Conservation (phyloP, 2,329 filamentous ascomycete genomes). For the Talaromyces sp. region DNA sequence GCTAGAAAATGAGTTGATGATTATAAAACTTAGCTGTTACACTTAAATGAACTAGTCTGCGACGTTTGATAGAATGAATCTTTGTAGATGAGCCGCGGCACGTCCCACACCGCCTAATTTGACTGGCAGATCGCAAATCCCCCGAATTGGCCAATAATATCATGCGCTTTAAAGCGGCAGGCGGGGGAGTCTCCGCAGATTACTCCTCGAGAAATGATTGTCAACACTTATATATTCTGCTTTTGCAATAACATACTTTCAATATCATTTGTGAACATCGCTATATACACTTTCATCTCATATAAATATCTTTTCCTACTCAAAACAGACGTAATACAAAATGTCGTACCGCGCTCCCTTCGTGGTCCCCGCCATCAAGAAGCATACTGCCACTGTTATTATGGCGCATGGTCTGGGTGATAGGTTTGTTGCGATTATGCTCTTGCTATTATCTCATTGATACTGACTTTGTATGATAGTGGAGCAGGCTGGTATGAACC, state of each 20-base stretch:
- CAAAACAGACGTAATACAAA: conserved; percentile 18
- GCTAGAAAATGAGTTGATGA: neutral
- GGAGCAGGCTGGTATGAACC: conserved; percentile 47
- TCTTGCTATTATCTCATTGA: neutral
- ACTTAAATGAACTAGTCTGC: neutral
- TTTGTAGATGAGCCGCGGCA: neutral
- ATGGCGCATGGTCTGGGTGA: conserved; percentile 92
- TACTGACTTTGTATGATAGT: conserved; percentile 32
- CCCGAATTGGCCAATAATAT: conserved; percentile 11
- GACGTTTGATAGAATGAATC: neutral
- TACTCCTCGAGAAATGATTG: neutral
- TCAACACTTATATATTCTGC: no score
- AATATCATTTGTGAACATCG: no score
- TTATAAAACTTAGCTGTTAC: neutral
- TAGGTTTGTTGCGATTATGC: conserved; percentile 51
- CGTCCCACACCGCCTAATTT: neutral
- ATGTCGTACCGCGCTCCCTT: conserved; percentile 55
- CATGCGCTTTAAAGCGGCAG: neutral
- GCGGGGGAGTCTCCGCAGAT: neutral
- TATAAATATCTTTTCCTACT: no score
- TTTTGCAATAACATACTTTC: no score
- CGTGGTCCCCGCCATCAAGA: conserved; percentile 72
- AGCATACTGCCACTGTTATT: conserved; percentile 92
- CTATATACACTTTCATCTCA: no score
- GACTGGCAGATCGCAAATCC: neutral